Evolutionary conservation across 1,284 basidiomycete species (phyloP).

Genomic region (Papiliotrema flavescens): DNA sequence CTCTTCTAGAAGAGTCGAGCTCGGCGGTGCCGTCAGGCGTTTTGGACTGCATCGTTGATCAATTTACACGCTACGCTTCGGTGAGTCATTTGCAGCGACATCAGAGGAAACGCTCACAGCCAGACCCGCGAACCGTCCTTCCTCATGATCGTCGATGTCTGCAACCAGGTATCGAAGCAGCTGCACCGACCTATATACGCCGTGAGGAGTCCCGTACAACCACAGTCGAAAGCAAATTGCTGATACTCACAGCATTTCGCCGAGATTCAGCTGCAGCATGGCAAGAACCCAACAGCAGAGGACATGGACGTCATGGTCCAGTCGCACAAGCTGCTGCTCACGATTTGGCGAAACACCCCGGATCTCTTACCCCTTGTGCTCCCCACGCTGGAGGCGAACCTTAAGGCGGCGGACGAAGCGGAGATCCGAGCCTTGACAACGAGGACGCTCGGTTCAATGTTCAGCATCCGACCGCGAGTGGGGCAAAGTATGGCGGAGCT

Average conservation of each 20-base stretch:
- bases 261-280: slow-evolving; percentile 68
- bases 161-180: slow-evolving; percentile 76
- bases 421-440: slow-evolving; percentile 74
- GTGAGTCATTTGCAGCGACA: slow-evolving; percentile 12
- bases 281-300: slow-evolving; percentile 48
- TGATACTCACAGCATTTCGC: slow-evolving; percentile 64
- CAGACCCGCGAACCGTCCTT: slow-evolving; percentile 75
- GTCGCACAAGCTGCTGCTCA: slow-evolving; percentile 81
- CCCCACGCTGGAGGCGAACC: slow-evolving; percentile 87
- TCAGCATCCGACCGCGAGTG: slow-evolving; percentile 60
- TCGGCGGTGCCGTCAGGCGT: slow-evolving; percentile 70
- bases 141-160: slow-evolving; percentile 82
- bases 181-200: slow-evolving; percentile 85
- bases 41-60: slow-evolving; percentile 74
- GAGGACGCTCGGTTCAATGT: slow-evolving; percentile 84
- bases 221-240: no score
- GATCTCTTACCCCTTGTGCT: slow-evolving; percentile 81
- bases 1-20: slow-evolving; percentile 84
- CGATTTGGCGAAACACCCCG: slow-evolving; percentile 76
- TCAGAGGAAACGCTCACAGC: neutral
- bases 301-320: slow-evolving; percentile 55
- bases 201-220: slow-evolving; percentile 25
- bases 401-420: slow-evolving; percentile 67
- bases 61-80: slow-evolving; percentile 69
- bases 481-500: slow-evolving; percentile 60